A percentile compares a stretch with the other conserved stretches of the same genome.
These are phyloP conservation scores for Claviceps digitariae DNA, from an alignment of 2,329 filamentous ascomycete genomes.

Conservation along the genomic window DNA sequence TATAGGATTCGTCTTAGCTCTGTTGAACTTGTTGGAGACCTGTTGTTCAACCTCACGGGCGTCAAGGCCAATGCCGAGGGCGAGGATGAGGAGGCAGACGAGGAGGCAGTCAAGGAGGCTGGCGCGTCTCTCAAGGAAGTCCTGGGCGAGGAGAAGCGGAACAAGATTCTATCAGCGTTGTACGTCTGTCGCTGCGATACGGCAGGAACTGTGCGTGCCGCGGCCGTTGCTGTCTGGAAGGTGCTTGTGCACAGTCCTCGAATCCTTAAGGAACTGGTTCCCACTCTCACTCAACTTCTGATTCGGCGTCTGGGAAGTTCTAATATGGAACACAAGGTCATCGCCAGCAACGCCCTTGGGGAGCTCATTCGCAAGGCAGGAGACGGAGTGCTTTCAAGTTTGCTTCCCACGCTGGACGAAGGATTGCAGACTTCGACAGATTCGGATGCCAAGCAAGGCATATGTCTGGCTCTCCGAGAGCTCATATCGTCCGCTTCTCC, in stretches of 20 bases:
- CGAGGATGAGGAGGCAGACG: slow-evolving; percentile 55
- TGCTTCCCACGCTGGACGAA: slow-evolving; percentile 85
- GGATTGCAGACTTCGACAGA: slow-evolving; percentile 80
- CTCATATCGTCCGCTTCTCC: slow-evolving; percentile 79
- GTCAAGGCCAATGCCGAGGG: slow-evolving; percentile 71
- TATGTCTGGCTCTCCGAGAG: slow-evolving; percentile 90
- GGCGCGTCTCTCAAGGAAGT: slow-evolving; percentile 87
- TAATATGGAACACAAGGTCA: slow-evolving; percentile 98
- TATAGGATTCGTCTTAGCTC: slow-evolving; percentile 97
- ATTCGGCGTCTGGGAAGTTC: slow-evolving; percentile 88
- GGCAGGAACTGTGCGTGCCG: slow-evolving; percentile 75
- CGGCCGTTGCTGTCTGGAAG: slow-evolving; percentile 92
- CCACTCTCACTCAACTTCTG: slow-evolving; percentile 86
- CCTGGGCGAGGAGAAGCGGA: slow-evolving; percentile 88
- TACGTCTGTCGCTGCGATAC: slow-evolving; percentile 98
- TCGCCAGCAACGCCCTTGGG: slow-evolving; percentile 91
- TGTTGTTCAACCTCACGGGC: slow-evolving; percentile 94
- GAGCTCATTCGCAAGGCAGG: slow-evolving; percentile 96
- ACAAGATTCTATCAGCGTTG: slow-evolving; percentile 91
- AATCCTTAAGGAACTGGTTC: slow-evolving; percentile 88
- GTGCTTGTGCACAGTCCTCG: slow-evolving; percentile 82
- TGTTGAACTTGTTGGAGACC: slow-evolving; percentile 89
- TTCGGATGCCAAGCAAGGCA: slow-evolving; percentile 88
- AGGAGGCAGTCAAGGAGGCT: slow-evolving; percentile 66
- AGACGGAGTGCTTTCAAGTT: slow-evolving; percentile 75